Conservation (phyloP, 371 early-diverging fungal genomes). For the Mucor velutinosus region DNA sequence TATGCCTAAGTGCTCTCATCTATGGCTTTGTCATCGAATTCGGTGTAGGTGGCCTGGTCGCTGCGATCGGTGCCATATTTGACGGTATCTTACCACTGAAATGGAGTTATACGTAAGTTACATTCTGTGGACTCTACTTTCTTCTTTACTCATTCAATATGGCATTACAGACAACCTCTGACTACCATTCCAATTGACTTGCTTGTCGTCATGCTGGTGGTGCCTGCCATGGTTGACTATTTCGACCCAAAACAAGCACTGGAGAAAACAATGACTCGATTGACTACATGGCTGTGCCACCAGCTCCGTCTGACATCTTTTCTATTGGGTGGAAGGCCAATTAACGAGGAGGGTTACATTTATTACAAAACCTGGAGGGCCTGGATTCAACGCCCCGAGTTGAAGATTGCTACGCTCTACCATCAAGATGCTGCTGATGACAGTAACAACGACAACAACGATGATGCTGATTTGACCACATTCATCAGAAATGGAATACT, state of each 20-base stretch:
- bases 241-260: slow-evolving; percentile 51
- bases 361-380: slow-evolving; percentile 13
- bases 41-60: slow-evolving; percentile 64
- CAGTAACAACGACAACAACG: background rate
- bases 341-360: slow-evolving; percentile 51
- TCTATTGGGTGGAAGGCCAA: slow-evolving; percentile 68
- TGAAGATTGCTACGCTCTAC: background rate
- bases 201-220: slow-evolving; percentile 64
- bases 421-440: background rate
- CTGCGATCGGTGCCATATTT: slow-evolving; percentile 25
- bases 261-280: slow-evolving; percentile 43
- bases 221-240: slow-evolving; percentile 59
- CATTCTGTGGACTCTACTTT: too few species aligned
- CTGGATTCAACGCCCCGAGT: slow-evolving; percentile 12
- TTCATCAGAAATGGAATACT: slow-evolving; percentile 6
- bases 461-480: background rate
- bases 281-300: slow-evolving; percentile 65
- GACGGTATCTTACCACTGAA: slow-evolving; percentile 49
- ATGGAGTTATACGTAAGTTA: slow-evolving; percentile 41
- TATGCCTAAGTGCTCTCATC: slow-evolving; percentile 74
- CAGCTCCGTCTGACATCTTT: slow-evolving; percentile 72
- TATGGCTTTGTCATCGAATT: slow-evolving; percentile 72
- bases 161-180: slow-evolving; percentile 53
- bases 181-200: slow-evolving; percentile 77
- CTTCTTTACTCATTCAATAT: background rate